phyloP scores from a whole-genome alignment of 345 rosid genomes.

The Gossypium longicalyx region DNA sequence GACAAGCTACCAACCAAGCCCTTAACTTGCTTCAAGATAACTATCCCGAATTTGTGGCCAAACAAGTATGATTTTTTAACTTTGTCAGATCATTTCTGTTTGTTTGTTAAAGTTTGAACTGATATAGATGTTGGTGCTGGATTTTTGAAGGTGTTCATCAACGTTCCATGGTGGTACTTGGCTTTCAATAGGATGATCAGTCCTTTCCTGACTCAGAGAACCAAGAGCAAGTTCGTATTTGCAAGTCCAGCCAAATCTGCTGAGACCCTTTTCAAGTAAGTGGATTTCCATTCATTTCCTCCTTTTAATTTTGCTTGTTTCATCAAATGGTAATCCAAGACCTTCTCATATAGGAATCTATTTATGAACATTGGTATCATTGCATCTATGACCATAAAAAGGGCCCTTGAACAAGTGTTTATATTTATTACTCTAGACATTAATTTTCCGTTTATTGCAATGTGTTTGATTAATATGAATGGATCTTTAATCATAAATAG shows the following conservation, averaged over 20 bases:
- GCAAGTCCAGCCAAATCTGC: conserved; percentile 77
- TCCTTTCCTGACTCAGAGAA: conserved; percentile 87
- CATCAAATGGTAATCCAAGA: neutral
- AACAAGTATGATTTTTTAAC: conserved; percentile 37
- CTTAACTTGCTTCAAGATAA: conserved; percentile 63
- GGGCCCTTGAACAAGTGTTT: neutral
- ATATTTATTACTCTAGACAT: neutral
- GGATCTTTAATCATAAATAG: neutral
- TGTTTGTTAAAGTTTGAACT: neutral
- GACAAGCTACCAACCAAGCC: conserved; percentile 69
- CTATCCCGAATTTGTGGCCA: conserved; percentile 60
- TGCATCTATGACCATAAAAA: too few relatives aligned
- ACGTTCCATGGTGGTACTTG: conserved; percentile 98
- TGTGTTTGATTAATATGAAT: neutral
- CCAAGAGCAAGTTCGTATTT: conserved; percentile 89
- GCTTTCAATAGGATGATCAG: conserved; percentile 73
- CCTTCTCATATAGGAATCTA: too few relatives aligned
- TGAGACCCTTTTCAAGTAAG: conserved; percentile 81
- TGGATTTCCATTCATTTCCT: neutral
- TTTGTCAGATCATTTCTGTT: neutral
- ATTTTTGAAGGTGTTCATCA: conserved; percentile 62
- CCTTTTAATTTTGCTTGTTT: neutral
- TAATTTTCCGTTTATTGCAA: neutral
- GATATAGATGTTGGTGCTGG: neutral
- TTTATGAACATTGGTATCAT: too few relatives aligned